Conservation (phyloP, 2,329 filamentous ascomycete species). For the Torrubiellomyces zombiae region DNA sequence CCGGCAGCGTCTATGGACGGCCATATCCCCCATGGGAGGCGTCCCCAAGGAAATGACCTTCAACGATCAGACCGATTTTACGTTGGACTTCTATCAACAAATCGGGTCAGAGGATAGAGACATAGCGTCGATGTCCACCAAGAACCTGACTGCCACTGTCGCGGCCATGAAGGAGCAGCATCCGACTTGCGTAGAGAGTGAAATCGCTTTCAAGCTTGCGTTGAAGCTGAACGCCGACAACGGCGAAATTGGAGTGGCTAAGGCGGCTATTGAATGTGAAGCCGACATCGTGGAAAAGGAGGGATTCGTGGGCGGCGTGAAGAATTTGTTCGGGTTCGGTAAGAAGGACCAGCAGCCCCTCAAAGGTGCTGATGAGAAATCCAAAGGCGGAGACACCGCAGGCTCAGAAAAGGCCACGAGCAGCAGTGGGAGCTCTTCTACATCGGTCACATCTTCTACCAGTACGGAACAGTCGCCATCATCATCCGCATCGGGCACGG, state of each 20-base stretch:
- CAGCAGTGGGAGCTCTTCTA: conserved; percentile 18
- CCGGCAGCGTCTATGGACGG: conserved; percentile 69
- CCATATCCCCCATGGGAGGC: conserved; percentile 57
- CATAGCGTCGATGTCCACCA: conserved; percentile 52
- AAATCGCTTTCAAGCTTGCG: conserved; percentile 66
- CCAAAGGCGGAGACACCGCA: conserved; percentile 16
- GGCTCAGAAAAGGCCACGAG: conserved; percentile 23
- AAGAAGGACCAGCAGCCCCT: conserved; percentile 71
- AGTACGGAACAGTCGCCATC: too few relatives aligned
- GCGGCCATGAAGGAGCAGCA: conserved; percentile 61
- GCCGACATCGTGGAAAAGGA: conserved; percentile 57
- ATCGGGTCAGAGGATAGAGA: conserved; percentile 41
- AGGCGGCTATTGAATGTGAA: conserved; percentile 73
- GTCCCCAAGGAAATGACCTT: conserved; percentile 73
- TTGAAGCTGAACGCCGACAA: conserved; percentile 56
- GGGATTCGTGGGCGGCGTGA: conserved; percentile 80
- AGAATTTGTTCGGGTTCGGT: conserved; percentile 90
- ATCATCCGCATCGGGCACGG: too few relatives aligned
- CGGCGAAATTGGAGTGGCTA: conserved; percentile 63
- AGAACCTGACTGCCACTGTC: conserved; percentile 76
- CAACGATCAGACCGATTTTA: conserved; percentile 67
- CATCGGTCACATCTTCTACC: conserved; percentile 11
- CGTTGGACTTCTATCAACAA: conserved; percentile 64
- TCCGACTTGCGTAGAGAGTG: conserved; percentile 52
- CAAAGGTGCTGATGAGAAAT: conserved; percentile 43